A percentile compares a stretch with the other conserved stretches of the same genome.
phyloP scores from a whole-genome alignment of 1,284 basidiomycete species.

The Heterobasidion occidentale region DNA sequence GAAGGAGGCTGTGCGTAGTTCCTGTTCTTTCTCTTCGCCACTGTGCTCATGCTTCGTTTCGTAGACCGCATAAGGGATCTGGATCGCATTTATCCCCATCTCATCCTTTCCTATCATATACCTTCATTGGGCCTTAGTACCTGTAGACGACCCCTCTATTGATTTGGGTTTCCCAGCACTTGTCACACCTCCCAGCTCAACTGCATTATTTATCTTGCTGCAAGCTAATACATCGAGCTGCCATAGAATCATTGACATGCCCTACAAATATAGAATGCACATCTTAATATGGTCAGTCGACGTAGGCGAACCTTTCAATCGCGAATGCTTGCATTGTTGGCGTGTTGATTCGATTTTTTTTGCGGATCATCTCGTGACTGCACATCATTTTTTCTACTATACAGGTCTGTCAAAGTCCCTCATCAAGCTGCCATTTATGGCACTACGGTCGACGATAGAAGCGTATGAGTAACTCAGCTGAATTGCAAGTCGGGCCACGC shows the following conservation, averaged over 20 bases:
- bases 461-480: too few relatives aligned
- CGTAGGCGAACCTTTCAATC: too few relatives aligned
- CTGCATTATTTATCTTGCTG: background rate
- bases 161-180: background rate
- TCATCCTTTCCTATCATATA: background rate
- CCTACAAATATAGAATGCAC: background rate
- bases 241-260: background rate
- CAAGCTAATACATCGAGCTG: background rate
- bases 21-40: background rate
- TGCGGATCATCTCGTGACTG: background rate
- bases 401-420: too few relatives aligned
- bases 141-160: constrained; percentile 5
- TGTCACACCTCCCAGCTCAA: background rate
- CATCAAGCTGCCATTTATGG: too few relatives aligned
- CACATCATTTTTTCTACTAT: background rate
- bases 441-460: too few relatives aligned
- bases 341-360: background rate
- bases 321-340: background rate
- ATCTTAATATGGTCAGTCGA: too few relatives aligned
- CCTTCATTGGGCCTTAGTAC: constrained; percentile 8
- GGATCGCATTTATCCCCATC: background rate
- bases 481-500: too few relatives aligned
- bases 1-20: constrained; percentile 53
- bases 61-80: constrained; percentile 8
- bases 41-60: background rate